A percentile compares a stretch with the other conserved stretches of the same genome.
Conservation (phyloP, 495 filamentous ascomycete species). For the Bacidia rubella region DNA sequence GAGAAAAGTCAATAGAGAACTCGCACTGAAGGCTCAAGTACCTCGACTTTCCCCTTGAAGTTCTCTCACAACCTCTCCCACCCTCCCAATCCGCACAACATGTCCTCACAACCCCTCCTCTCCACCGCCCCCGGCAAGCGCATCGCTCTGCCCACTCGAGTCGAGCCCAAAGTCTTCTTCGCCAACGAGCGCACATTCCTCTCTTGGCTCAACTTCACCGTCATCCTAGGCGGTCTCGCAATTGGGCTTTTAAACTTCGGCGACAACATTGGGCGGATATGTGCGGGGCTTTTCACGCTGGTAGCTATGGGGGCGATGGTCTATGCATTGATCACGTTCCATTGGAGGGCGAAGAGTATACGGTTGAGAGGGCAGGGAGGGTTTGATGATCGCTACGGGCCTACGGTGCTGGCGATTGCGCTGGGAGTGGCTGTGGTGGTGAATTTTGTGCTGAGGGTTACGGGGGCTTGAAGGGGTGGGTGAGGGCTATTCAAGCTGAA, state of each 20-base stretch:
- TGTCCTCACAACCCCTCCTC: conserved; percentile 95
- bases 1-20: too few species aligned
- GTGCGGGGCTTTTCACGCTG: conserved; percentile 80
- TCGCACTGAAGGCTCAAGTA: too few species aligned
- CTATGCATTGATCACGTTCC: conserved; percentile 88
- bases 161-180: conserved; percentile 99
- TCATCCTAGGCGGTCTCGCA: conserved; percentile 89
- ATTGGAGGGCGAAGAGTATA: conserved; percentile 93
- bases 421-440: conserved; percentile 76
- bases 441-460: conserved; percentile 81
- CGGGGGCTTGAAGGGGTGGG: conserved; percentile 4
- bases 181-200: conserved; percentile 98
- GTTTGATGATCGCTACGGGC: conserved; percentile 91
- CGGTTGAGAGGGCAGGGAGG: conserved; percentile 80
- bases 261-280: conserved; percentile 82
- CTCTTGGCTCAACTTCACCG: conserved; percentile 98
- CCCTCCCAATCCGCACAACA: too few species aligned
- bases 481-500: too few species aligned
- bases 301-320: conserved; percentile 93
- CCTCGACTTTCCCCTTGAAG: too few species aligned
- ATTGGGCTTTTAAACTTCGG: conserved; percentile 97
- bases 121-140: conserved; percentile 94
- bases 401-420: conserved; percentile 74
- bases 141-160: conserved; percentile 92
- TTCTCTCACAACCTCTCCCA: too few species aligned